Evolutionary conservation across 23 red algal genomes (phyloP).

Genomic region (Gracilaria gracilis): DNA sequence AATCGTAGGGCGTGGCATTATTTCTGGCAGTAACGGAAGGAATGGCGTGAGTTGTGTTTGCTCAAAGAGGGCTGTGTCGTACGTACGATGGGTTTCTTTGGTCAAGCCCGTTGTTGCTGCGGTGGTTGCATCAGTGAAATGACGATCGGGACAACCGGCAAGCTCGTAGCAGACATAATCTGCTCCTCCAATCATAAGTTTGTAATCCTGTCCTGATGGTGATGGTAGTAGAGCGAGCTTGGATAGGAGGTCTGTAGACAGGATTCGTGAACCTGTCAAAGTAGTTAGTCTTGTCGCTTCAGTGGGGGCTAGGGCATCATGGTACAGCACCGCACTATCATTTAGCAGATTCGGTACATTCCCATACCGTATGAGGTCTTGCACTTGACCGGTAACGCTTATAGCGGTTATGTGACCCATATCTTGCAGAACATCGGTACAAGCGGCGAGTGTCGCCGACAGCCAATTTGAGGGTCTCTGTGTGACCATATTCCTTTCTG

Average conservation of each 20-base stretch:
- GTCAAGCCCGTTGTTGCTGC: slow-evolving; percentile 59
- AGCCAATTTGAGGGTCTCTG: slow-evolving; percentile 48
- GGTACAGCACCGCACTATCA: slow-evolving; percentile 35
- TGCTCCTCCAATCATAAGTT: slow-evolving; percentile 53
- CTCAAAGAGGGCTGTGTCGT: slow-evolving; percentile 37
- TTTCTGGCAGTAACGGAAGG: slow-evolving; percentile 42
- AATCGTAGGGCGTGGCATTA: slow-evolving; percentile 41
- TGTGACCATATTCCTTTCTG: neutral
- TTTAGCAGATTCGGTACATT: slow-evolving; percentile 32
- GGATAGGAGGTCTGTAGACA: slow-evolving; percentile 45
- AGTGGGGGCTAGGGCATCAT: slow-evolving; percentile 46
- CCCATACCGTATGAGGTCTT: slow-evolving; percentile 56
- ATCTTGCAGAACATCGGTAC: slow-evolving; percentile 6
- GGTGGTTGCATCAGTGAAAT: slow-evolving; percentile 61
- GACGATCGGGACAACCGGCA: slow-evolving; percentile 20
- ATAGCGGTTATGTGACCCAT: slow-evolving; percentile 23
- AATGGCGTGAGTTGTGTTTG: slow-evolving; percentile 22
- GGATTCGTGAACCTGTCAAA: neutral
- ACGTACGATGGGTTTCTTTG: slow-evolving; percentile 28
- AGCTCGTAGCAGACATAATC: slow-evolving; percentile 51
- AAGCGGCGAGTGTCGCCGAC: neutral
- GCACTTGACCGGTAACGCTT: slow-evolving; percentile 65
- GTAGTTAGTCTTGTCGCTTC: slow-evolving; percentile 30
- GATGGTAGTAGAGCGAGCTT: slow-evolving; percentile 53
- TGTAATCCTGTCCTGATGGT: slow-evolving; percentile 19